Conservation (phyloP, 2,329 filamentous ascomycete genomes). For the Colletotrichum scovillei region DNA sequence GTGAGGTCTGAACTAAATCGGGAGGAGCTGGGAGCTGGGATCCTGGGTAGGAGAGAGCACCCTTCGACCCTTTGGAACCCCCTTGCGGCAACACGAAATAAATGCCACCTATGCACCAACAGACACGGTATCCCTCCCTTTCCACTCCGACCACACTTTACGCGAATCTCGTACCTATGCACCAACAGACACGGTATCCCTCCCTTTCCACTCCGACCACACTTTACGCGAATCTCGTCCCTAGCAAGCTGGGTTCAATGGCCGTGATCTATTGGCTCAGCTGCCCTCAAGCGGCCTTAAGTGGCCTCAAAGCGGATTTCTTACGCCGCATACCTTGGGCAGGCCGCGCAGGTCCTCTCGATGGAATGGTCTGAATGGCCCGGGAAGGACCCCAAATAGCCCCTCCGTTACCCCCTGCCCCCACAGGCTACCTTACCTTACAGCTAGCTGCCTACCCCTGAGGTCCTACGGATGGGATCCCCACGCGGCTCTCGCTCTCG, state of each 20-base stretch:
- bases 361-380: conserved; percentile 32
- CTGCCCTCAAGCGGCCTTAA: no score
- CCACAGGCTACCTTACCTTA: conserved; percentile 10
- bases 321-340: neutral
- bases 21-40: conserved; percentile 19
- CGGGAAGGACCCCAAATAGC: neutral
- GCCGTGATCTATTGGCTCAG: conserved; percentile 11
- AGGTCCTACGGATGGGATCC: neutral
- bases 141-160: conserved; percentile 25
- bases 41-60: neutral
- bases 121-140: conserved; percentile 33
- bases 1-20: conserved; percentile 32
- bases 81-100: conserved; percentile 33
- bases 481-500: neutral
- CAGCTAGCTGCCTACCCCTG: neutral
- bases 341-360: conserved; percentile 24
- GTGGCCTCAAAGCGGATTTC: neutral
- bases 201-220: conserved; percentile 25
- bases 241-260: neutral
- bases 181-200: conserved; percentile 34
- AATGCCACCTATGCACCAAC: conserved; percentile 38
- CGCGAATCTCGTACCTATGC: conserved; percentile 29
- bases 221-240: conserved; percentile 32
- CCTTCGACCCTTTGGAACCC: neutral
- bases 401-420: conserved; percentile 16